Evolutionary conservation across 2,329 filamentous ascomycete genomes (phyloP).

Genomic region (Raffaelea albimanens): DNA sequence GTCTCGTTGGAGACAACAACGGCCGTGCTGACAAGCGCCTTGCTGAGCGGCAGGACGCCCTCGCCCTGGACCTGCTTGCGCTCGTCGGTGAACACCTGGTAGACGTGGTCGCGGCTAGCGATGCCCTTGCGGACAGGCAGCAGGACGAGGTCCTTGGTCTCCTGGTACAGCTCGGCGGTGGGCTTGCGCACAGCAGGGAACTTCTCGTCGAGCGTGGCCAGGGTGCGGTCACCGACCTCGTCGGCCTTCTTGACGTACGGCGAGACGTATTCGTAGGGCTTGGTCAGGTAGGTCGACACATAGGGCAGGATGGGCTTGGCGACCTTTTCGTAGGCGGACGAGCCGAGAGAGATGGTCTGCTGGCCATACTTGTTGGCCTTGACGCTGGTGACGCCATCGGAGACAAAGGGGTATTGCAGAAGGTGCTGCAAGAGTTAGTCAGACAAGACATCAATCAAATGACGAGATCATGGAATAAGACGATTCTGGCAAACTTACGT

Average conservation of each 20-base stretch:
- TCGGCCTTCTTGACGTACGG: slow-evolving; percentile 83
- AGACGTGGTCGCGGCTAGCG: slow-evolving; percentile 53
- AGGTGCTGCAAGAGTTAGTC: slow-evolving; percentile 72
- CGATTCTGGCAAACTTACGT: too few species aligned
- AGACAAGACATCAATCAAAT: too few species aligned
- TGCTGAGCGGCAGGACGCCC: slow-evolving; percentile 56
- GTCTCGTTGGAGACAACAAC: slow-evolving; percentile 59
- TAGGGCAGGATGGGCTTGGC: slow-evolving; percentile 72
- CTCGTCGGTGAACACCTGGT: slow-evolving; percentile 47
- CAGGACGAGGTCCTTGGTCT: slow-evolving; percentile 51
- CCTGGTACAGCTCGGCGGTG: slow-evolving; percentile 57
- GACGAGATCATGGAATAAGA: too few species aligned
- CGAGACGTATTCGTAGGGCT: slow-evolving; percentile 71
- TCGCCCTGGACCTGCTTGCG: slow-evolving; percentile 55
- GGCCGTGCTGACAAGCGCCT: slow-evolving; percentile 59
- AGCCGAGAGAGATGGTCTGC: slow-evolving; percentile 67
- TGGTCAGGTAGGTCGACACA: slow-evolving; percentile 66
- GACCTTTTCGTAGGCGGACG: slow-evolving; percentile 66
- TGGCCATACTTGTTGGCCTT: slow-evolving; percentile 75
- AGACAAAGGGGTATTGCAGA: slow-evolving; percentile 72
- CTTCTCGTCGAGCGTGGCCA: slow-evolving; percentile 57
- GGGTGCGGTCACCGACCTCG: slow-evolving; percentile 61
- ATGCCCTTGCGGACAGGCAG: slow-evolving; percentile 53
- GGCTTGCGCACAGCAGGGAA: slow-evolving; percentile 70
- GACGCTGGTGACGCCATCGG: slow-evolving; percentile 68